These are phyloP conservation scores for Venturiaceae sp. DNA, from an alignment of 2,329 filamentous ascomycete species.

Conservation along the genomic window DNA sequence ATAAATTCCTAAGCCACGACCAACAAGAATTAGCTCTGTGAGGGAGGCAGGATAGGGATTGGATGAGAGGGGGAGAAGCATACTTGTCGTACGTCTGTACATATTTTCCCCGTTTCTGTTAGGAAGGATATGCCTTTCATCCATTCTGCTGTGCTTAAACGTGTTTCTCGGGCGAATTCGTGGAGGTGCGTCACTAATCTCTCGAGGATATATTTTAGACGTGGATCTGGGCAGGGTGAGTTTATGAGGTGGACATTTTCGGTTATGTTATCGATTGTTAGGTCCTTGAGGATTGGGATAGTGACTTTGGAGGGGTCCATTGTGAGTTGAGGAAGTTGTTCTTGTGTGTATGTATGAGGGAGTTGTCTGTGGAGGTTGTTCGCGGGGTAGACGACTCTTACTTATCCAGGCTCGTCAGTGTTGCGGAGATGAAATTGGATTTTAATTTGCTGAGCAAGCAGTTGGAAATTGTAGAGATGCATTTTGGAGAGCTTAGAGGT, in stretches of 20 bases:
- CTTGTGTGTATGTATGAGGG: too few relatives aligned
- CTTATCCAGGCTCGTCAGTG: too few relatives aligned
- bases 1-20: conserved; percentile 62
- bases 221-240: conserved; percentile 53
- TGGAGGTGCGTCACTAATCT: conserved; percentile 68
- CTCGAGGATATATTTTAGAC: conserved; percentile 63
- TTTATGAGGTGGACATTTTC: conserved; percentile 68
- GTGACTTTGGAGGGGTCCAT: conserved; percentile 40
- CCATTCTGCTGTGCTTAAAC: conserved; percentile 70
- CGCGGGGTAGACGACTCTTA: too few relatives aligned
- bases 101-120: conserved; percentile 62
- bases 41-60: neutral
- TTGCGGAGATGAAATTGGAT: too few relatives aligned
- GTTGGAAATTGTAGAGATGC: too few relatives aligned
- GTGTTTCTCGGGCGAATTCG: conserved; percentile 71
- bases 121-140: conserved; percentile 64
- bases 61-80: too few relatives aligned
- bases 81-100: conserved; percentile 63
- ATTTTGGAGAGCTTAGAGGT: too few relatives aligned
- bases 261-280: conserved; percentile 73
- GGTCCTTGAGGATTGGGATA: conserved; percentile 52
- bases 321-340: too few relatives aligned
- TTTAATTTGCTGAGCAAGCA: too few relatives aligned
- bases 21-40: neutral
- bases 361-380: too few relatives aligned